Percentiles rank a stretch among this genome's conserved stretches.
Conservation (phyloP, 1,284 basidiomycete species). For the Lignosus rhinocerotis region DNA sequence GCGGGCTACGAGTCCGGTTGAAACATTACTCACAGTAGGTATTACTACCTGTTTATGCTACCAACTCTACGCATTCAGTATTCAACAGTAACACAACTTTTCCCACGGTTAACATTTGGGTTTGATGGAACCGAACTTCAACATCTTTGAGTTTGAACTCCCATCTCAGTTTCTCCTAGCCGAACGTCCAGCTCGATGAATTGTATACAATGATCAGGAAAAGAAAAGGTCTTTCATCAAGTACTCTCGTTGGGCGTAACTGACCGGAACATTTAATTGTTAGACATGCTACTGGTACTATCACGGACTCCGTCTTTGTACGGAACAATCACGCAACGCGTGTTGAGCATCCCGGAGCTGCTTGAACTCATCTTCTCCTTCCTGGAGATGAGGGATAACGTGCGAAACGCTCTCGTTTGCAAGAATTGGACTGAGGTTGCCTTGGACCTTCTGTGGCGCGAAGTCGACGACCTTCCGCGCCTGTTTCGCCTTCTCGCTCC, state of each 20-base stretch:
- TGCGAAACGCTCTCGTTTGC: conserved; percentile 29
- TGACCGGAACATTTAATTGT: background rate
- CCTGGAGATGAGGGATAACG: conserved; percentile 24
- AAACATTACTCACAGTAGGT: too few relatives aligned
- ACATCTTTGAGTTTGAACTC: too few relatives aligned
- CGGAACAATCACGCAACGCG: conserved; percentile 25
- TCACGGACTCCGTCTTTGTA: conserved; percentile 7
- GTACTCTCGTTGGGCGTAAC: background rate
- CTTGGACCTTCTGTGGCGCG: conserved; percentile 31
- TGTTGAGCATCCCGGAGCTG: conserved; percentile 34
- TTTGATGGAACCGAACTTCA: too few relatives aligned
- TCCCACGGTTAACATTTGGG: too few relatives aligned
- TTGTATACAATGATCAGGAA: too few relatives aligned
- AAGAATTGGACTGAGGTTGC: conserved; percentile 33
- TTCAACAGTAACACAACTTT: too few relatives aligned
- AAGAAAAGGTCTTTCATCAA: background rate
- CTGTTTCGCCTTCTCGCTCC: conserved; percentile 51
- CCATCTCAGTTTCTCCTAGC: too few relatives aligned
- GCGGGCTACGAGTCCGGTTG: too few relatives aligned
- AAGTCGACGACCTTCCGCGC: conserved; percentile 36
- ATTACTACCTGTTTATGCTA: too few relatives aligned
- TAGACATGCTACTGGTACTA: background rate
- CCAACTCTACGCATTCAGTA: too few relatives aligned
- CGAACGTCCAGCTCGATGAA: too few relatives aligned
- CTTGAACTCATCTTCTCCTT: conserved; percentile 32